phyloP scores from a whole-genome alignment of 805 yeast species.

The Alloascoidea africana region DNA sequence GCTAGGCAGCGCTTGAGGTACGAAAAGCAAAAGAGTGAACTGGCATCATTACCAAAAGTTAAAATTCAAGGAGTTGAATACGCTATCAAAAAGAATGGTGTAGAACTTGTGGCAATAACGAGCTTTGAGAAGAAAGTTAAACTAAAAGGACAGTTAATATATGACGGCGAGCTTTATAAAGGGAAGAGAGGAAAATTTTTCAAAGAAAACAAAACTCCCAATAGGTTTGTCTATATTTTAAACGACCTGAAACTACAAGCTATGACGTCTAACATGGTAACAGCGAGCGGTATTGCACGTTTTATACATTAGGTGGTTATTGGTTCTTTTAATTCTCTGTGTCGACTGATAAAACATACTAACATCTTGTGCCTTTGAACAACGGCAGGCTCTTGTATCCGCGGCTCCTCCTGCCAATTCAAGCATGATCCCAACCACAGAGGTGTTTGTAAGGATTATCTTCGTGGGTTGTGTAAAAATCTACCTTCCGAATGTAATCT shows the following conservation, averaged over 20 bases:
- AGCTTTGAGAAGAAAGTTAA: neutral
- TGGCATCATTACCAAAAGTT: no score
- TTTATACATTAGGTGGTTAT: neutral
- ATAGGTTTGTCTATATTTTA: neutral
- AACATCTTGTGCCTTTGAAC: no score
- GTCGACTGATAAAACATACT: no score
- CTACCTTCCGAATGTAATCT: neutral
- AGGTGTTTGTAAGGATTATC: neutral
- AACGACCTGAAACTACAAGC: neutral
- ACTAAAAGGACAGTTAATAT: neutral
- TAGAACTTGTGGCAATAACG: neutral
- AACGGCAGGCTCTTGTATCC: no score
- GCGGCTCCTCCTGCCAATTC: no score
- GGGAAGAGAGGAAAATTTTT: neutral
- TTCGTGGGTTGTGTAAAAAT: neutral
- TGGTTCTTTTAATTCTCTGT: neutral
- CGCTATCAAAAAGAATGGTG: neutral
- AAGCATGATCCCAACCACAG: neutral
- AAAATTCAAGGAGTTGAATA: neutral
- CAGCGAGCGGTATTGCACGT: neutral
- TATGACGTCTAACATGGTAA: neutral
- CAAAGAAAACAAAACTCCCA: neutral
- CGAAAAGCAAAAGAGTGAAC: no score
- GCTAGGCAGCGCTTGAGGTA: no score
- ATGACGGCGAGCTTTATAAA: neutral